Evolutionary conservation across 148 eudicot genomes (phyloP).

Genomic region (Chenopodium suecicum): DNA sequence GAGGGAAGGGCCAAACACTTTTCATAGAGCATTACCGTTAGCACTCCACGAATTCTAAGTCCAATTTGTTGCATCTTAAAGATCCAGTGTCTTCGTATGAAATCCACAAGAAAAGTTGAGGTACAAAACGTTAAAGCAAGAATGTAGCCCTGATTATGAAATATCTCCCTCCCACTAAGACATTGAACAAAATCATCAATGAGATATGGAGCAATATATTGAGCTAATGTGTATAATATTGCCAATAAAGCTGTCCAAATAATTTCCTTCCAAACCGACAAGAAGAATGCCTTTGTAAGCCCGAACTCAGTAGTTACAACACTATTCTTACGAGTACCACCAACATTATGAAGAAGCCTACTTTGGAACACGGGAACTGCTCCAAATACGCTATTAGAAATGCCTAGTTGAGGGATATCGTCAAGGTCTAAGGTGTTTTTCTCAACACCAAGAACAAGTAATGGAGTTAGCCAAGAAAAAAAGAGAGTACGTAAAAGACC

Average conservation of each 20-base stretch:
- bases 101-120: background rate
- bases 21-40: constrained; percentile 9
- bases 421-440: constrained; percentile 12
- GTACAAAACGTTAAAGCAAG: background rate
- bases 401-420: constrained; percentile 17
- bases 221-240: background rate
- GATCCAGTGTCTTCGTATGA: background rate
- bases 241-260: constrained; percentile 15
- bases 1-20: constrained; percentile 21
- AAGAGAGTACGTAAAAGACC: background rate
- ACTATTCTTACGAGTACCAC: background rate
- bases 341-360: background rate
- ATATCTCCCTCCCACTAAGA: constrained; percentile 4
- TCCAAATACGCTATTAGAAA: constrained; percentile 3
- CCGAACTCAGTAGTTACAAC: background rate
- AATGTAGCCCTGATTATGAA: background rate
- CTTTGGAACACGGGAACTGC: constrained; percentile 10
- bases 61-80: constrained; percentile 21
- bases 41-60: constrained; percentile 16
- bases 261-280: constrained; percentile 15
- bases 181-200: constrained; percentile 22
- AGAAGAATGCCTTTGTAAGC: constrained; percentile 8
- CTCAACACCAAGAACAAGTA: background rate
- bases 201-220: constrained; percentile 16
- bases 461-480: constrained; percentile 20